Base-by-base conservation (phyloP, 345 rosid species). In the Crucihimalaya himalaica region DNA sequence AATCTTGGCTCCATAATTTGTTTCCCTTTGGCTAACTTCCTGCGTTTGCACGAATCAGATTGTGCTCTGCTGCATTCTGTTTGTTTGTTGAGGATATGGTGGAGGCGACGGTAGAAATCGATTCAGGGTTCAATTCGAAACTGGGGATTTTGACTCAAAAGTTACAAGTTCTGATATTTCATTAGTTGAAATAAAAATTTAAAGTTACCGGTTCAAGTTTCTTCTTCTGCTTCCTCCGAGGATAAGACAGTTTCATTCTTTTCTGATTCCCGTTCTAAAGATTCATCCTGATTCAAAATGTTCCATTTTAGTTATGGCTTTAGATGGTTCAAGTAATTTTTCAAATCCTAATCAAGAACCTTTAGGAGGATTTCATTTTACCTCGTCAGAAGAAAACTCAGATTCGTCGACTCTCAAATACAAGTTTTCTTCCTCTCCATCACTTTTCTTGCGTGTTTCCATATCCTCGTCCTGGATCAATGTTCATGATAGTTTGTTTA, bases 371-470 rank as follows among this genome's bases (percentile, higher is more conserved):
- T 54, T 16, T 39, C 45, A 48, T 51, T 63, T 59, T 80, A 87
- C 97, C 97, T 91, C 87, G 59, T 81, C 86, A 34, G 83, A 78
- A 34, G 84, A 79, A 59, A 52, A 70, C 23, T 72, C 71, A 42
- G 83, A 65, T 58, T 85, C 80, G 56, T 79, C 78, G 14, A 72
- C 69, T 32, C 46, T 72, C 48, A 80, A 73, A 72, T 74, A 58
- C 37, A 75, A 56, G 48, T 78, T 59, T 32, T 72, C 81, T 64
- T 64, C 70, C 35, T 78, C 81, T 27, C 52, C 59, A 70, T 81
- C 82, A 67, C 84, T 68, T 35, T 62, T 77, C 80, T 84, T 81
- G 72, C 55, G 25, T 4, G 78, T 32, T 74, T 84, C 65, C 71
- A 54, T 83, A 45, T 83, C 86, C 21, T 39, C 61, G 0, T 83